Conservation (phyloP, 768 basidiomycete species). For the Xerocomellus dryophilus region DNA sequence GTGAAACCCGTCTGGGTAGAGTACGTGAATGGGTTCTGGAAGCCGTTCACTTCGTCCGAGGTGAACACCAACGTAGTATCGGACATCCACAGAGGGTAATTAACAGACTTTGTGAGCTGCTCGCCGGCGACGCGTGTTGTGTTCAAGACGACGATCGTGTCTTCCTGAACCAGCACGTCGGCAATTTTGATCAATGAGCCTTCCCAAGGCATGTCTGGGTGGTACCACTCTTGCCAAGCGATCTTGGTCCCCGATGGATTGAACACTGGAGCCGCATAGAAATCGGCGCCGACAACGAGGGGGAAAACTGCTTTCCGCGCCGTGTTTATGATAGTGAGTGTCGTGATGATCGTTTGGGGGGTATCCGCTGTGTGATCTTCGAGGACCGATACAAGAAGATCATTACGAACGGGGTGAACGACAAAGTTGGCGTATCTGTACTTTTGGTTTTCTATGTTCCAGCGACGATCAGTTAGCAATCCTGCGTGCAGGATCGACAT, state of each 20-base stretch:
- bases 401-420: conserved; percentile 49
- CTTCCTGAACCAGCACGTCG: conserved; percentile 34
- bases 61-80: conserved; percentile 60
- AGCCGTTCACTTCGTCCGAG: conserved; percentile 57
- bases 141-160: conserved; percentile 36
- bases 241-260: conserved; percentile 56
- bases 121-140: conserved; percentile 50
- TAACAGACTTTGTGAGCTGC: conserved; percentile 46
- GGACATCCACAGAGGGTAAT: conserved; percentile 58
- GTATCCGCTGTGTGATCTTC: conserved; percentile 64
- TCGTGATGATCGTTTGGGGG: conserved; percentile 42
- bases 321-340: conserved; percentile 56
- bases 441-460: conserved; percentile 20
- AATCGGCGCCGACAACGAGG: conserved; percentile 61
- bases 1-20: conserved; percentile 31
- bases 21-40: conserved; percentile 64
- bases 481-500: conserved; percentile 6
- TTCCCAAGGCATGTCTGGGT: conserved; percentile 74
- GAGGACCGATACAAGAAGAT: conserved; percentile 57
- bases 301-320: conserved; percentile 40
- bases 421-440: conserved; percentile 64
- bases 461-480: background rate
- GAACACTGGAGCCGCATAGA: conserved; percentile 63
- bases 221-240: conserved; percentile 66
- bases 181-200: conserved; percentile 55